A percentile compares a stretch with the other conserved stretches of the same genome.
Evolutionary conservation across 495 filamentous ascomycete genomes (phyloP).

Genomic region (Trichoderma gamsii): DNA sequence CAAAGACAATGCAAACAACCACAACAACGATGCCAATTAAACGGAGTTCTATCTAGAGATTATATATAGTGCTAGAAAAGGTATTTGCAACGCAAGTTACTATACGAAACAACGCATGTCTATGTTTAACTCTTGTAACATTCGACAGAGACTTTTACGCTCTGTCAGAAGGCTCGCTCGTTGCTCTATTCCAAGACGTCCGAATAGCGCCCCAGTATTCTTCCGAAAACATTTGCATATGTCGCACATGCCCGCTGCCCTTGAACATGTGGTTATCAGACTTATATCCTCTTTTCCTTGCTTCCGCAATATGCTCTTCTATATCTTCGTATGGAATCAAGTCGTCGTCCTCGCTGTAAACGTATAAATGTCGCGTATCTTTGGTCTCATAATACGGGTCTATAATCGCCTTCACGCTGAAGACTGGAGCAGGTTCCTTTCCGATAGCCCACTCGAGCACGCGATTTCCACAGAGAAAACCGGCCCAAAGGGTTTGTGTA

Average conservation of each 20-base stretch:
- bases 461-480: slow-evolving; percentile 29
- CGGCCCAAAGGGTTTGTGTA: slow-evolving; percentile 36
- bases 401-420: slow-evolving; percentile 31
- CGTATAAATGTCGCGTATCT: slow-evolving; percentile 36
- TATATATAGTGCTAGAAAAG: background rate
- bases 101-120: background rate
- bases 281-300: slow-evolving; percentile 36
- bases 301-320: slow-evolving; percentile 43
- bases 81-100: background rate
- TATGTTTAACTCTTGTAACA: background rate
- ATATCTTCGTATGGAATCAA: slow-evolving; percentile 49
- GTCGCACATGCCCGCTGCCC: slow-evolving; percentile 48
- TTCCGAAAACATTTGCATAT: slow-evolving; percentile 46
- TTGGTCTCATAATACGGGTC: slow-evolving; percentile 27
- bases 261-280: slow-evolving; percentile 44
- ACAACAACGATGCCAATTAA: too few relatives aligned
- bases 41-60: background rate
- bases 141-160: background rate
- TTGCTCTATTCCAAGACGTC: slow-evolving; percentile 34
- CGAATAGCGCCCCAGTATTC: slow-evolving; percentile 48
- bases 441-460: slow-evolving; percentile 29
- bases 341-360: slow-evolving; percentile 51
- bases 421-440: slow-evolving; percentile 30
- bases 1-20: background rate
- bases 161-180: background rate